Percentiles rank a stretch among this genome's conserved stretches.
These are phyloP conservation scores for Penicillium longicatenatum DNA, from an alignment of 495 filamentous ascomycete species.

Conservation along the genomic window DNA sequence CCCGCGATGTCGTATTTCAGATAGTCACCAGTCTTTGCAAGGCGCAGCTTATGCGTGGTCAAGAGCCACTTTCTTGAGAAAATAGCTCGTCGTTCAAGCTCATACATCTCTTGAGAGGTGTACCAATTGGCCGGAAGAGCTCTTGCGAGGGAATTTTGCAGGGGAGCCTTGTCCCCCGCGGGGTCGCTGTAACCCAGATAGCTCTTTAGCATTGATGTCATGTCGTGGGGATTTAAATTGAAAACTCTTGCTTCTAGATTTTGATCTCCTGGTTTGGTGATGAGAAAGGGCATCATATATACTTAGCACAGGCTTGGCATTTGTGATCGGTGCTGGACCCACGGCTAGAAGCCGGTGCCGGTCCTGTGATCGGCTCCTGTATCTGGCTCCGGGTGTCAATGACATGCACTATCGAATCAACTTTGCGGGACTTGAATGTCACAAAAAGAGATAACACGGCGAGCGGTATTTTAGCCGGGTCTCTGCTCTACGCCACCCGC, in stretches of 20 bases:
- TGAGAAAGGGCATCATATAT: conserved; percentile 13
- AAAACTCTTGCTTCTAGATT: not conserved
- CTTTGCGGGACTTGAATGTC: not conserved
- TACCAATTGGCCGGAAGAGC: conserved; percentile 54
- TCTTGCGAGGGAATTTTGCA: conserved; percentile 22
- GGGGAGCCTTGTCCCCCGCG: conserved; percentile 3
- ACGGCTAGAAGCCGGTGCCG: not conserved
- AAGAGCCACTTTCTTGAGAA: conserved; percentile 58
- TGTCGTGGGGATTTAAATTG: not conserved
- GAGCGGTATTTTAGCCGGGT: conserved; percentile 20
- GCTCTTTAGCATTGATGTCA: conserved; percentile 23
- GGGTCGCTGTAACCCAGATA: conserved; percentile 27
- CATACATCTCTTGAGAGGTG: conserved; percentile 49
- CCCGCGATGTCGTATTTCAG: conserved; percentile 48
- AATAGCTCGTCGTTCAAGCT: conserved; percentile 56
- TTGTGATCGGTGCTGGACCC: not conserved
- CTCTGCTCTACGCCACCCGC: conserved; percentile 17
- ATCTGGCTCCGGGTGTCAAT: not conserved
- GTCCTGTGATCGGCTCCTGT: not conserved
- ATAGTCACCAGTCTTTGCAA: conserved; percentile 53
- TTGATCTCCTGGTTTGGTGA: not conserved
- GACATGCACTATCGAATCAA: not conserved
- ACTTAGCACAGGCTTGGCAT: conserved; percentile 1
- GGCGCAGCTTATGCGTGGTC: conserved; percentile 48
- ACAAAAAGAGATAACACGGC: conserved; percentile 8